Evolutionary conservation across 2,329 filamentous ascomycete species (phyloP).

Genomic region (Colletotrichum theobromicola): DNA sequence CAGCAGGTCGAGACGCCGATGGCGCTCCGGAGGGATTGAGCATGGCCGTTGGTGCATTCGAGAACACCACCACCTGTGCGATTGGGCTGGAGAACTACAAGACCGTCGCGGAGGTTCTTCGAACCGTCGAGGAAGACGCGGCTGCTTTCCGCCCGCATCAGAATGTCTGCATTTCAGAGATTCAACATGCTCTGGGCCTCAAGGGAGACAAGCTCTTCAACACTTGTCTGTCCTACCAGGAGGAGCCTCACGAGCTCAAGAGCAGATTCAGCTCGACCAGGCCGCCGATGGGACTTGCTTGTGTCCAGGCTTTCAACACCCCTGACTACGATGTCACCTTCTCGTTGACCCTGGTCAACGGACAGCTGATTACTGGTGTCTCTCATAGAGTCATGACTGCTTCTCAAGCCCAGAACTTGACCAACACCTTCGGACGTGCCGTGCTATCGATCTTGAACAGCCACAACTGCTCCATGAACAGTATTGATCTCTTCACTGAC

Average conservation of each 20-base stretch:
- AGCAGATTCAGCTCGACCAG: conserved; percentile 34
- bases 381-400: conserved; percentile 47
- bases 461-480: conserved; percentile 45
- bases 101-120: conserved; percentile 36
- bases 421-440: conserved; percentile 58
- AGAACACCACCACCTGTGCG: conserved; percentile 40
- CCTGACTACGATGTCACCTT: conserved; percentile 53
- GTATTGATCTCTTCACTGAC: conserved; percentile 59
- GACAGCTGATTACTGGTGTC: conserved; percentile 48
- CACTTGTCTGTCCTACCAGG: conserved; percentile 53
- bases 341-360: conserved; percentile 46
- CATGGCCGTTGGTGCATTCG: conserved; percentile 52
- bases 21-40: conserved; percentile 44
- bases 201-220: conserved; percentile 53
- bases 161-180: conserved; percentile 48
- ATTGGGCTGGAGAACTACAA: conserved; percentile 35
- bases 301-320: conserved; percentile 44
- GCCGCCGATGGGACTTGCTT: conserved; percentile 33
- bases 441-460: conserved; percentile 50
- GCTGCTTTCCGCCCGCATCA: conserved; percentile 42
- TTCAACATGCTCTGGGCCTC: conserved; percentile 51
- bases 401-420: conserved; percentile 51
- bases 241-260: conserved; percentile 40
- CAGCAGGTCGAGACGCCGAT: conserved; percentile 48
- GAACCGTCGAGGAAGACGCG: conserved; percentile 35